Conservation (phyloP, 345 rosid genomes). For the Orychophragmus violaceus region DNA sequence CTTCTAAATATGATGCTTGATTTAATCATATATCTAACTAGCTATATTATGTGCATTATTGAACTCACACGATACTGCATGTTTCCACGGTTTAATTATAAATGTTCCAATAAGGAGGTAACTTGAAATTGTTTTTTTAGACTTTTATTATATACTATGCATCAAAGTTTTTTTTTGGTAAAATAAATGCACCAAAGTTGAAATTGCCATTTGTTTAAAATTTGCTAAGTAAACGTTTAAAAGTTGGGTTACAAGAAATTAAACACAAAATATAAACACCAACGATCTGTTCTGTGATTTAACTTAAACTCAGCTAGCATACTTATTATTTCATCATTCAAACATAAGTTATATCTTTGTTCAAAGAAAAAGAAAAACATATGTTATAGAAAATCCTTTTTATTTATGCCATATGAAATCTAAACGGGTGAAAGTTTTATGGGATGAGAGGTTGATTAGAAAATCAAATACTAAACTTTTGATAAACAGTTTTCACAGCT, state of each 20-base stretch:
- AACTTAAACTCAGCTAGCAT: not conserved
- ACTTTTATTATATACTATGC: not conserved
- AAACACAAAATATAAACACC: not conserved
- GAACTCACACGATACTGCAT: not conserved
- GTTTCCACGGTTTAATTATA: not conserved
- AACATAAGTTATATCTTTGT: not conserved
- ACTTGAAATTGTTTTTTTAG: not conserved
- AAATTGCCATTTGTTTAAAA: not conserved
- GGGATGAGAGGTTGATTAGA: not conserved
- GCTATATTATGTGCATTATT: slow-evolving; percentile 5
- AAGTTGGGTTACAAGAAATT: not conserved
- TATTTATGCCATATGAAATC: not conserved
- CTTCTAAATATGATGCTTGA: slow-evolving; percentile 12
- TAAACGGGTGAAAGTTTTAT: not conserved
- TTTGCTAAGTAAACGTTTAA: not conserved
- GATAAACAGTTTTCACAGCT: not conserved
- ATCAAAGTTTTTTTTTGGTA: too few relatives aligned
- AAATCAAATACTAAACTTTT: not conserved
- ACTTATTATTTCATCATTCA: not conserved
- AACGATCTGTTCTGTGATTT: not conserved
- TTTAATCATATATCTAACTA: not conserved
- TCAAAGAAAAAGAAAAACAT: too few relatives aligned
- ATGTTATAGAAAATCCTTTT: too few relatives aligned
- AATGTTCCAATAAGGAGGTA: not conserved
- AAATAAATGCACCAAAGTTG: too few relatives aligned